A percentile compares a stretch with the other conserved stretches of the same genome.
phyloP scores from a whole-genome alignment of 2,329 filamentous ascomycete genomes.

The Venturia asperata region DNA sequence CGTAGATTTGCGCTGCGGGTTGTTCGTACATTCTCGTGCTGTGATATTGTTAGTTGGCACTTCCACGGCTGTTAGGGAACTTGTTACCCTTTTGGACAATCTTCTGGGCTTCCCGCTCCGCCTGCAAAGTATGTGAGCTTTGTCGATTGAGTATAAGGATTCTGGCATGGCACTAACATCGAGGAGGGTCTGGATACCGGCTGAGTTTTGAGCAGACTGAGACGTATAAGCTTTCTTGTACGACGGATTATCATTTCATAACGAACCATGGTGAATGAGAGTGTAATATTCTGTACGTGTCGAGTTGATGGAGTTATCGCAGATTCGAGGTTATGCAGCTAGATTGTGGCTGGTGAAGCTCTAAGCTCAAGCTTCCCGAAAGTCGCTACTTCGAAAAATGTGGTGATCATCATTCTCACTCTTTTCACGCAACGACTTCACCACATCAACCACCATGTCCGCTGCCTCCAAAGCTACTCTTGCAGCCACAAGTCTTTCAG shows the following conservation, averaged over 20 bases:
- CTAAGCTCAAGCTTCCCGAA: slow-evolving; percentile 12
- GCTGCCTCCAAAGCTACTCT: slow-evolving; percentile 83
- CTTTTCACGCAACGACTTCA: background rate
- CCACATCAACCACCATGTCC: slow-evolving; percentile 57
- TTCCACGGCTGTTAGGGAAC: background rate
- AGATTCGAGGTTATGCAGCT: slow-evolving; percentile 1
- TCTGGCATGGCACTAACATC: slow-evolving; percentile 60
- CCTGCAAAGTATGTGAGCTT: slow-evolving; percentile 46
- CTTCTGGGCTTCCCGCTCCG: slow-evolving; percentile 96
- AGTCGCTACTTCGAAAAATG: background rate
- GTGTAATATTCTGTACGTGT: background rate
- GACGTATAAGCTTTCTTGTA: background rate
- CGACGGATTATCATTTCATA: background rate
- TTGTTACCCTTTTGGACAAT: slow-evolving; percentile 88
- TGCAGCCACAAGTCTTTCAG: slow-evolving; percentile 66
- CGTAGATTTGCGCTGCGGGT: slow-evolving; percentile 19
- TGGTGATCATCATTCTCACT: background rate
- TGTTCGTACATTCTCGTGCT: slow-evolving; percentile 77
- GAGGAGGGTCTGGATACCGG: slow-evolving; percentile 96
- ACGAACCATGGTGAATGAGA: slow-evolving; percentile 12
- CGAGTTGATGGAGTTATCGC: slow-evolving; percentile 14
- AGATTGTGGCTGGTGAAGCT: slow-evolving; percentile 8
- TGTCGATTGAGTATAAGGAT: background rate
- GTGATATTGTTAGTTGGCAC: slow-evolving; percentile 22
- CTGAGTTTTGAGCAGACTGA: slow-evolving; percentile 96